Base-by-base conservation (phyloP, 202 grass and related monocot species). In the Eragrostis tef region DNA sequence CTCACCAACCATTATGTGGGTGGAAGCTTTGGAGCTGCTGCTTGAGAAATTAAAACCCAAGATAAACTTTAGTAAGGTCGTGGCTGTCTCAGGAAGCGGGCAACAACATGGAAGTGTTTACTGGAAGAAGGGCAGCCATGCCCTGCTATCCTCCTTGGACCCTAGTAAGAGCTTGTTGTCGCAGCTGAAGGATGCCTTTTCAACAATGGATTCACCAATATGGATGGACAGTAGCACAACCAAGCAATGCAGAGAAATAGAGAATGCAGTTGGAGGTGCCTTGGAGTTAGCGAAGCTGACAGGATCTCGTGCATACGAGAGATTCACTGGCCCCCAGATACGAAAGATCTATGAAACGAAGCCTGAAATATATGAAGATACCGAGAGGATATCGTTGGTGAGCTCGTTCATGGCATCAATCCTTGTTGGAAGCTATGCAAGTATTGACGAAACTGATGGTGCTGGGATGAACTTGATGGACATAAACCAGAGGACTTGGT, bases 391-490 rank as follows among this genome's bases (percentile, higher is more conserved):
- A 59, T 98, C 92, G 78, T 89, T 98, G 80, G 95, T 98, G 67
- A 98, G 95, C 83, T 94, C 92, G 7, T 98, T 94, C 73, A 88
- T 98, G 88, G 92, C 95, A 73, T 98, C 95, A 25, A 63, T 94
- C 75, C 81, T 98, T 43, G 75, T 89, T 51, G 95, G 95, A 80
- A 75, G 73, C 54, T 94, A 98, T 88, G 95, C 90, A 60, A 88
- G 87, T 75, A 98, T 98, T 71, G 95, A 98, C 85, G 92, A 98
- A 81, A 93, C 95, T 71, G 95, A 98, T 52, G 95, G 92, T 48
- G 90, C 95, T 51, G 95, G 95, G 73, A 98, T 98, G 95, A 98
- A 94, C 62, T 94, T 98, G 85, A 98, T 98, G 95, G 92, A 94
- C 83, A 91, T 98, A 86, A 93, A 90, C 70, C 61, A 87, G 12